Evolutionary conservation across 2,329 filamentous ascomycete genomes (phyloP).

Genomic region (Aureobasidium sp.): DNA sequence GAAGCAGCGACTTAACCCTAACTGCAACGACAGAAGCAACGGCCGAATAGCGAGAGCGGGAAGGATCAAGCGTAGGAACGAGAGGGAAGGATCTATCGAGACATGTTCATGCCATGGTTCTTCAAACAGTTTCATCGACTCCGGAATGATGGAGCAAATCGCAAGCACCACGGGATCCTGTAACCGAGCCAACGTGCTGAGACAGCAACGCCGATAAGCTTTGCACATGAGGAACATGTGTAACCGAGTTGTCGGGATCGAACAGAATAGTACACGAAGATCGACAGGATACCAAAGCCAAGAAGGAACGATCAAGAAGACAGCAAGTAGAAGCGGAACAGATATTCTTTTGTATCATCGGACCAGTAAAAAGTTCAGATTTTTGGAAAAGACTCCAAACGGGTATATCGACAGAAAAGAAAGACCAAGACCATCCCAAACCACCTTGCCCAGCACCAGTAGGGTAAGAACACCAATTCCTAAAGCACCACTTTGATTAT

Average conservation of each 20-base stretch:
- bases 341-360: neutral
- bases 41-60: neutral
- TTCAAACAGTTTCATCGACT: conserved; percentile 1
- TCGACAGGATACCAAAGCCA: neutral
- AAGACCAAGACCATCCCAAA: neutral
- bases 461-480: neutral
- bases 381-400: neutral
- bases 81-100: neutral
- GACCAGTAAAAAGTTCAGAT: neutral
- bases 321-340: neutral
- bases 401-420: neutral
- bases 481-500: neutral
- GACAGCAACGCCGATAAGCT: neutral
- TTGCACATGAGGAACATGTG: neutral
- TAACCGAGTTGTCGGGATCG: neutral
- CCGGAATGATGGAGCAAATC: neutral
- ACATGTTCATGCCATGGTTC: neutral
- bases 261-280: neutral
- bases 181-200: neutral
- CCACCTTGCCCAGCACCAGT: neutral
- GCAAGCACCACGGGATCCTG: neutral
- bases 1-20: neutral
- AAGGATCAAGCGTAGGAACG: neutral
- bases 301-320: neutral
- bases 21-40: neutral